These are phyloP conservation scores for Triadica sebifera DNA, from an alignment of 345 rosid species.

Conservation along the genomic window DNA sequence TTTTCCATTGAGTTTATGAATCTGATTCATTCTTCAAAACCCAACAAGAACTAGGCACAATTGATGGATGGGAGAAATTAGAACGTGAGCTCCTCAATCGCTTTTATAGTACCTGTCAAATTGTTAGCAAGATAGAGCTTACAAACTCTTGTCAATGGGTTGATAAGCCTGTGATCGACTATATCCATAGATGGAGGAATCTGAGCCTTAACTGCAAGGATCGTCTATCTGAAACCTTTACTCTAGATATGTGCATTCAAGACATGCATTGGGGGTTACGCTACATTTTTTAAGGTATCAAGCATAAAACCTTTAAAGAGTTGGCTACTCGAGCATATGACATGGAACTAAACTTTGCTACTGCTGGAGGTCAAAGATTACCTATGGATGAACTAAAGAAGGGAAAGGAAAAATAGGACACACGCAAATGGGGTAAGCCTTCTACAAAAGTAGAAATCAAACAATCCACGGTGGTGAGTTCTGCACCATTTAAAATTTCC, in stretches of 20 bases:
- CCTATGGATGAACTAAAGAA: neutral
- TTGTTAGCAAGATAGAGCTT: neutral
- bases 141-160: neutral
- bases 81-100: no score
- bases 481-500: no score
- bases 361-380: neutral
- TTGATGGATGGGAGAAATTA: no score
- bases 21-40: no score
- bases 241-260: neutral
- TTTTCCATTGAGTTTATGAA: no score
- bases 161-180: neutral
- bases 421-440: no score
- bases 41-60: no score
- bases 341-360: neutral
- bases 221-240: neutral
- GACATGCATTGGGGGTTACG: neutral
- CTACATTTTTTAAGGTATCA: neutral
- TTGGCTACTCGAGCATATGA: neutral
- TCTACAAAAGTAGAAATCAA: no score
- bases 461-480: no score
- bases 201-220: slow-evolving; percentile 2
- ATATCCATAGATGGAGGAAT: neutral
- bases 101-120: no score
- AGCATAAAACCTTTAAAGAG: neutral
- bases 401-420: no score